These are phyloP conservation scores for Ogataea degrootiae DNA, from an alignment of 805 yeast genomes.

Conservation along the genomic window DNA sequence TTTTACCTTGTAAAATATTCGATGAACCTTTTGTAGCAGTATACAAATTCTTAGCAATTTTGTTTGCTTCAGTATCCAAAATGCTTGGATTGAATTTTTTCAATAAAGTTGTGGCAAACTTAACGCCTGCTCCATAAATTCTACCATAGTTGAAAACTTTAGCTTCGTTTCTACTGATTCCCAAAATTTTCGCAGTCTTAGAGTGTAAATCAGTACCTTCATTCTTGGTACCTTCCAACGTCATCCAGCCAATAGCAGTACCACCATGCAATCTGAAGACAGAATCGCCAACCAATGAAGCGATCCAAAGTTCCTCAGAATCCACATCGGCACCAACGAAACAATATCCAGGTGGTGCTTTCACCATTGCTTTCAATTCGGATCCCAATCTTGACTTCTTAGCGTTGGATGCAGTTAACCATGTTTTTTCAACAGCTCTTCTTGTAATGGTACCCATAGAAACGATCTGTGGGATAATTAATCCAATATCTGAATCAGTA, in stretches of 20 bases:
- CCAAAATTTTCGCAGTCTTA: slow-evolving; percentile 84
- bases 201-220: slow-evolving; percentile 95
- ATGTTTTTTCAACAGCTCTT: slow-evolving; percentile 93
- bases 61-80: slow-evolving; percentile 59
- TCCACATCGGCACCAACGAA: slow-evolving; percentile 99
- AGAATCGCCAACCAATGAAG: slow-evolving; percentile 90
- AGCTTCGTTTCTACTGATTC: slow-evolving; percentile 87
- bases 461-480: slow-evolving; percentile 77
- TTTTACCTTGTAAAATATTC: slow-evolving; percentile 20
- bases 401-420: slow-evolving; percentile 97
- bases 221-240: slow-evolving; percentile 87
- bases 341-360: slow-evolving; percentile 83
- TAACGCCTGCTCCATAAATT: slow-evolving; percentile 95
- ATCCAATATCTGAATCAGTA: slow-evolving; percentile 39
- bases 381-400: slow-evolving; percentile 84
- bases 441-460: slow-evolving; percentile 97
- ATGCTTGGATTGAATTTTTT: slow-evolving; percentile 76
- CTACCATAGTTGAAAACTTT: slow-evolving; percentile 95
- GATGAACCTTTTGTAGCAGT: slow-evolving; percentile 75
- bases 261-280: slow-evolving; percentile 88
- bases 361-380: slow-evolving; percentile 80
- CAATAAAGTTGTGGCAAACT: slow-evolving; percentile 79
- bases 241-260: slow-evolving; percentile 99
- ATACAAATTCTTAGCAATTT: slow-evolving; percentile 64
- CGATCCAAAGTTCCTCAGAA: slow-evolving; percentile 97